Conservation (phyloP, 495 filamentous ascomycete species). For the Poronia punctata region DNA sequence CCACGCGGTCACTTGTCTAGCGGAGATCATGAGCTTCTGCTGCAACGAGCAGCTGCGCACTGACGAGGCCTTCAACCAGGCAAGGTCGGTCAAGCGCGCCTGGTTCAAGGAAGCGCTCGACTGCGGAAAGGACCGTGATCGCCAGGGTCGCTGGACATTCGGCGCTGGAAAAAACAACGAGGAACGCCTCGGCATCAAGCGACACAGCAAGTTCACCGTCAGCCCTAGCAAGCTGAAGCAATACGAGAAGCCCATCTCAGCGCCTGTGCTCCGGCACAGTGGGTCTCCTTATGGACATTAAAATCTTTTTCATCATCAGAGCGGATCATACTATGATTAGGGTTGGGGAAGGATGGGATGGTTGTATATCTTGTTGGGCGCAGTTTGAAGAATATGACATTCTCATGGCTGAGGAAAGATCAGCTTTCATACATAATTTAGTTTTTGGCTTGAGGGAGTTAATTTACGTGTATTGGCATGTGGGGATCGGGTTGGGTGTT, state of each 20-base stretch:
- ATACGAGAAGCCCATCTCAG: conserved; percentile 21
- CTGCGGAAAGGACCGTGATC: conserved; percentile 22
- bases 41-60: conserved; percentile 60
- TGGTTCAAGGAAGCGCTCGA: conserved; percentile 30
- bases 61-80: conserved; percentile 53
- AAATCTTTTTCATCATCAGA: not conserved
- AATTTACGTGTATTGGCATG: no score
- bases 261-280: conserved; percentile 15
- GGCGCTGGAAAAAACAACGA: conserved; percentile 22
- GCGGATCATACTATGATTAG: conserved; percentile 14
- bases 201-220: conserved; percentile 35
- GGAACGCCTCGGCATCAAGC: conserved; percentile 29
- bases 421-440: no score
- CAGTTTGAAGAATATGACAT: no score
- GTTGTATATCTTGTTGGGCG: no score
- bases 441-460: no score
- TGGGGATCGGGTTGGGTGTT: no score
- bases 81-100: conserved; percentile 16
- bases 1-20: conserved; percentile 61
- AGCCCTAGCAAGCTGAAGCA: conserved; percentile 17
- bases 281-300: conserved; percentile 17
- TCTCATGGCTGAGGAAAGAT: no score
- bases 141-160: conserved; percentile 32
- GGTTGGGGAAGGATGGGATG: no score
- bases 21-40: conserved; percentile 70